Conservation (phyloP, 805 yeast species). For the Wickerhamomyces chaumierensis region DNA sequence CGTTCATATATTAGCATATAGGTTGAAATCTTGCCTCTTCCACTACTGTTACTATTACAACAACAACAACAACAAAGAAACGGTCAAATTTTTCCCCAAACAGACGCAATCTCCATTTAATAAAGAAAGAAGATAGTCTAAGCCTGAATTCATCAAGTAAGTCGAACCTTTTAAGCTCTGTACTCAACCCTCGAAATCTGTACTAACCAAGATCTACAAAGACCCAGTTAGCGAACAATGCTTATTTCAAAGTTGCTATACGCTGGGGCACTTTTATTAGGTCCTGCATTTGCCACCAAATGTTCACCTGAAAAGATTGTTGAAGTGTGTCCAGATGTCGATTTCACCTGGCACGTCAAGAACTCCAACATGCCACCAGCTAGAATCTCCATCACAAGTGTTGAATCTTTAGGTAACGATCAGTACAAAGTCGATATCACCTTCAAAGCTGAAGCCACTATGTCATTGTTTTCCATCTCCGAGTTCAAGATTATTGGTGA, state of each 20-base stretch:
- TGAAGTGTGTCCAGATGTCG: constrained; percentile 5
- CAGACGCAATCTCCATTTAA: too few relatives aligned
- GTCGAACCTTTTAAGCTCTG: too few relatives aligned
- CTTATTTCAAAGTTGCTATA: not conserved
- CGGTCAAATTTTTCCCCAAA: too few relatives aligned
- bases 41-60: too few relatives aligned
- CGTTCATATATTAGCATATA: too few relatives aligned
- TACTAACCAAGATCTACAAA: too few relatives aligned
- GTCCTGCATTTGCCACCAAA: not conserved
- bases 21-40: too few relatives aligned
- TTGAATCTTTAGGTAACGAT: constrained; percentile 1
- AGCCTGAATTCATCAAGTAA: too few relatives aligned
- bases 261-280: not conserved
- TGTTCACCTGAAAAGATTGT: constrained; percentile 3
- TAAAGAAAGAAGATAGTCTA: too few relatives aligned
- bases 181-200: too few relatives aligned
- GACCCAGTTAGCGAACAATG: too few relatives aligned
- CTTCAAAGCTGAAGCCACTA: constrained; percentile 2
- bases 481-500: constrained; percentile 9
- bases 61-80: too few relatives aligned
- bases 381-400: constrained; percentile 5
- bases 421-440: constrained; percentile 6
- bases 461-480: constrained; percentile 3
- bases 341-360: constrained; percentile 6
- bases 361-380: constrained; percentile 8